Evolutionary conservation across 495 filamentous ascomycete species (phyloP), one percentile per base, ranked within the genome.

Genomic region (Penicillium coprophilum): DNA sequence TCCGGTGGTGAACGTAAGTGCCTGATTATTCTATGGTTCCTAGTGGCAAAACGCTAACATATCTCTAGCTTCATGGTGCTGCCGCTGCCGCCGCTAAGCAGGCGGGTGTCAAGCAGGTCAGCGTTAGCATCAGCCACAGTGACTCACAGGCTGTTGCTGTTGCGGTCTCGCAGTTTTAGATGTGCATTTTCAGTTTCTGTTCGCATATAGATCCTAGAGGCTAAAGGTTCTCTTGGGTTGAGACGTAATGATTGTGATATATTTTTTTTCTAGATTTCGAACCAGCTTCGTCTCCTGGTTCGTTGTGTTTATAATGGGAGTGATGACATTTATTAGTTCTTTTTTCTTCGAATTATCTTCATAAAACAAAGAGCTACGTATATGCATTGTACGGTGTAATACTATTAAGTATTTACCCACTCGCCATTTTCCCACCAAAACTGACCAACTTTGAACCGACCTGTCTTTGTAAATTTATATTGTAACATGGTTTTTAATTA

Each of bases 81-180:
- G 94, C 95, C 17, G 82, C 88, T 56, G 75, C 80, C 49, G 91
- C 89, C 39, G 95, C 94, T 9, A 85, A 87, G 64, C 80, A 88
- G 62, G 91, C 86, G 41, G 92, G 92, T 44, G 83, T 96, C 15
- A 96, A 95, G 77, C 80, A 82, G 27, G 85, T 97, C 56, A 89
- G 79, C 56, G 91, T 99, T 50, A 96, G 91, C 67, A 96, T 99
- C 63, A 95, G 91, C 57, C 95, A 99, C 69, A 93, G 85, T 40
- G 92, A 96, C 61, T 82, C 79, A 31, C 93, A 97, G 71, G 91
- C 93, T 48, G 89, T 96, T 58, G 94, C 94, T 31, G 87, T 99
- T 66, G 94, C 95, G 3, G 85, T 94, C 45, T 85, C 89, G n/a
- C 82, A 81, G 31, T 87, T 90, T 57, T 89, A 73, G 48, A 32